These are phyloP conservation scores for Pseudomicrostroma phylloplanum DNA, from an alignment of 1,284 basidiomycete genomes.

Conservation along the genomic window DNA sequence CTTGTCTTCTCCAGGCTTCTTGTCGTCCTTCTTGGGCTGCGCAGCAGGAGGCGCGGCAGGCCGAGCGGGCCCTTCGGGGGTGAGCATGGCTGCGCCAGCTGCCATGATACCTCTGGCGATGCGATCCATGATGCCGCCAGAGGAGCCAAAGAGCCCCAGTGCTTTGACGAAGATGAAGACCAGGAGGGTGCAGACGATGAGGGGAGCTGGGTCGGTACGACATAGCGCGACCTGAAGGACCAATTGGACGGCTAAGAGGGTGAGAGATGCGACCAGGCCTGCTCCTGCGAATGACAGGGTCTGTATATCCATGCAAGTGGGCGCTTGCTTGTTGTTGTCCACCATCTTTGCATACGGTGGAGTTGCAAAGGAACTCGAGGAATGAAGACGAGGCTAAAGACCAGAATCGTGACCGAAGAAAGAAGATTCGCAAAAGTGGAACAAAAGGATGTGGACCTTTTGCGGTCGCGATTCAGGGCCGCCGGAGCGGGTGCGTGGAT, in stretches of 20 bases:
- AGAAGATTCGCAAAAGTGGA: too few relatives aligned
- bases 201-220: background rate
- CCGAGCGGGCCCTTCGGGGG: background rate
- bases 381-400: background rate
- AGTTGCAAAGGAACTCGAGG: background rate
- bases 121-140: background rate
- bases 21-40: background rate
- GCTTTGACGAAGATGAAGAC: conserved; percentile 1
- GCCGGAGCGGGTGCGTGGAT: background rate
- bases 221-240: background rate
- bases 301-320: background rate
- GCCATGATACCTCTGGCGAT: background rate
- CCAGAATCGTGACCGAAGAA: too few relatives aligned
- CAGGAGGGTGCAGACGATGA: conserved; percentile 1
- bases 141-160: background rate
- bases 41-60: background rate
- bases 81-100: background rate
- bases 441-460: too few relatives aligned
- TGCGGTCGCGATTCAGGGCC: background rate
- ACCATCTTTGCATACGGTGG: background rate
- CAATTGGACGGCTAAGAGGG: background rate
- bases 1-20: background rate
- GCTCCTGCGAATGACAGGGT: conserved; percentile 2
- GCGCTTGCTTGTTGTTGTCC: background rate
- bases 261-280: background rate